A percentile compares a stretch with the other conserved stretches of the same genome.
Evolutionary conservation across 345 rosid species (phyloP).

Genomic region (Conringia planisiliqua): DNA sequence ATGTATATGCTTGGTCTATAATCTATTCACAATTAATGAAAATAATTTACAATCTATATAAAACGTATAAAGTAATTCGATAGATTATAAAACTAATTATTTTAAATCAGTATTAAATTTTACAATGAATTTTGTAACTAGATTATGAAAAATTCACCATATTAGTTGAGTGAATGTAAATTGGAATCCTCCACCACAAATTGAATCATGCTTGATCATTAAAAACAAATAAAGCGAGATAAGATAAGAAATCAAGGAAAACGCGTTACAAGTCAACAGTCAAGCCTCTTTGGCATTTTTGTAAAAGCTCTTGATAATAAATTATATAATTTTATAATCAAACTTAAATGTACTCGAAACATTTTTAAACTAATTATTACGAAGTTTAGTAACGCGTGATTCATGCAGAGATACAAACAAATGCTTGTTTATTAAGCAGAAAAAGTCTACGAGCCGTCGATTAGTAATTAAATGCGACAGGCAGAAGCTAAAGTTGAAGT

Average conservation of each 20-base stretch:
- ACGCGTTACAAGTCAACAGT: slow-evolving; percentile 15
- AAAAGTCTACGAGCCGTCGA: not conserved
- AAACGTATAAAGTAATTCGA: not conserved
- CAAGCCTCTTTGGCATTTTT: not conserved
- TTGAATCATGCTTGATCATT: not conserved
- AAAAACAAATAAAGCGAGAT: not conserved
- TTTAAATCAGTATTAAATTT: no score
- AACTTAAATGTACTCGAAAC: not conserved
- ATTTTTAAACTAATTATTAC: not conserved
- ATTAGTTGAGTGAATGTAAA: not conserved
- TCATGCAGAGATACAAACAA: slow-evolving; percentile 12
- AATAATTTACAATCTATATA: not conserved
- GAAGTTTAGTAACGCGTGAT: slow-evolving; percentile 12
- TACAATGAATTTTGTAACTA: not conserved
- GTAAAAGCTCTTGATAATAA: not conserved
- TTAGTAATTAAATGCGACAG: not conserved
- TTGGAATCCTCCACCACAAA: not conserved
- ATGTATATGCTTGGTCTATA: not conserved
- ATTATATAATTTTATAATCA: not conserved
- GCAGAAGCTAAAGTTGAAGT: not conserved
- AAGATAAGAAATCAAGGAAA: not conserved
- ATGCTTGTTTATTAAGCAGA: not conserved
- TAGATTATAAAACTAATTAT: not conserved
- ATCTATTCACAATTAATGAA: not conserved
- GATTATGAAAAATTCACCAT: not conserved